A percentile compares a stretch with the other conserved stretches of the same genome.
phyloP scores from a whole-genome alignment of 1,284 basidiomycete species.

The Tremellales sp. region DNA sequence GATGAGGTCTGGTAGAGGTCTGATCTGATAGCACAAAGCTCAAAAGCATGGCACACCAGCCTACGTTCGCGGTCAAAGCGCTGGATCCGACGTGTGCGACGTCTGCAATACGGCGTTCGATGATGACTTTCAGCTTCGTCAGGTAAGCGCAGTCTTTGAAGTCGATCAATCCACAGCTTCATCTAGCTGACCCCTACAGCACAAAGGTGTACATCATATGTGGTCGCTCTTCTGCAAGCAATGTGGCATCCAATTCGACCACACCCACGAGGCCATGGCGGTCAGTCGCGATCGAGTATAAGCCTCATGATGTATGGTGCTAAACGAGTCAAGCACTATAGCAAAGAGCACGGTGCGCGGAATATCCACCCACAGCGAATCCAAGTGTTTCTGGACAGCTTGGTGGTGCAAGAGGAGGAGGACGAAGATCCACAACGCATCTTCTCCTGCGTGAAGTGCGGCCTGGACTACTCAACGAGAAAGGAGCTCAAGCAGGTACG shows the following conservation, averaged over 20 bases:
- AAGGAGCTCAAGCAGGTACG: neutral
- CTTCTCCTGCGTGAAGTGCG: neutral
- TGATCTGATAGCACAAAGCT: neutral
- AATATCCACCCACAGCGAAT: constrained; percentile 2
- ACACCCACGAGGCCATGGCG: constrained; percentile 8
- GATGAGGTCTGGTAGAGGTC: too few relatives aligned
- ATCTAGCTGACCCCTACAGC: constrained; percentile 5
- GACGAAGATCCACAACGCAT: neutral
- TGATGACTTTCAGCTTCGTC: neutral
- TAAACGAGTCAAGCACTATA: constrained; percentile 8
- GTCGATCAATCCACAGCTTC: neutral
- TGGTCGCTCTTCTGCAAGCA: constrained; percentile 12
- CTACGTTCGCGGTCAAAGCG: too few relatives aligned
- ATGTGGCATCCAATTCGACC: constrained; percentile 6
- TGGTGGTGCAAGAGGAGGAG: neutral
- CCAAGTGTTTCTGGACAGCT: constrained; percentile 8
- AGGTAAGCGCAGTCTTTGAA: constrained; percentile 1
- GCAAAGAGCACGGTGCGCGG: constrained; percentile 4
- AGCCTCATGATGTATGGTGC: neutral
- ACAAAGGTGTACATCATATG: constrained; percentile 9
- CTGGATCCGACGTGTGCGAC: constrained; percentile 5
- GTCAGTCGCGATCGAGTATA: constrained; percentile 2
- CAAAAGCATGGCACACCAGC: neutral
- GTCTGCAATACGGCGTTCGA: constrained; percentile 6
- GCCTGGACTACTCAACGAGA: neutral